Evolutionary conservation across 768 basidiomycete species (phyloP).

Genomic region (Pleurotus pulmonarius): DNA sequence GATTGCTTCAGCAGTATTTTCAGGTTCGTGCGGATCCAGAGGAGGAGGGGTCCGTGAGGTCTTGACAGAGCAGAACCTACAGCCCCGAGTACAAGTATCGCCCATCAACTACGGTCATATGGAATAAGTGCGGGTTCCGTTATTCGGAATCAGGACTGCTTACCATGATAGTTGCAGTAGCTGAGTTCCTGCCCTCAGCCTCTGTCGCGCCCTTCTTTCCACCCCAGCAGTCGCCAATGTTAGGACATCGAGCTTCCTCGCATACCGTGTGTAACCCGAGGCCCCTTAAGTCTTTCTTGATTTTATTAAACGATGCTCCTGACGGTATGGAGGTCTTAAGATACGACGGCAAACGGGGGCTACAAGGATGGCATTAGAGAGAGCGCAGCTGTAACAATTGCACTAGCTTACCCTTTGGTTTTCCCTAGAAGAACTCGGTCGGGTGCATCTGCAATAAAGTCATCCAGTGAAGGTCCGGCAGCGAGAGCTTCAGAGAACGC

Average conservation of each 20-base stretch:
- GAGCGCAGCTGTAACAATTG: background rate
- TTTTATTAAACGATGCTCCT: slow-evolving; percentile 82
- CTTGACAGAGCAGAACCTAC: slow-evolving; percentile 96
- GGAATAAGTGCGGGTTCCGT: background rate
- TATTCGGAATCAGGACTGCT: slow-evolving; percentile 11
- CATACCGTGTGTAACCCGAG: slow-evolving; percentile 94
- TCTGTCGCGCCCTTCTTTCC: slow-evolving; percentile 66
- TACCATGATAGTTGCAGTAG: slow-evolving; percentile 99
- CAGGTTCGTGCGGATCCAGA: slow-evolving; percentile 93
- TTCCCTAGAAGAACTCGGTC: slow-evolving; percentile 72
- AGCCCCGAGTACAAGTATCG: slow-evolving; percentile 97
- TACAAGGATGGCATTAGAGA: slow-evolving; percentile 21
- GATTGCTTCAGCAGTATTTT: slow-evolving; percentile 97
- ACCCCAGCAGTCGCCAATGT: slow-evolving; percentile 99
- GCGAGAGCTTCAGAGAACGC: slow-evolving; percentile 52
- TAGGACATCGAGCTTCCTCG: slow-evolving; percentile 97
- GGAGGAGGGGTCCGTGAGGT: slow-evolving; percentile 87
- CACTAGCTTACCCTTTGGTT: slow-evolving; percentile 51
- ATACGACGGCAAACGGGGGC: slow-evolving; percentile 82
- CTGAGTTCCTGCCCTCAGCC: slow-evolving; percentile 71
- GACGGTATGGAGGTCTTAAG: slow-evolving; percentile 92
- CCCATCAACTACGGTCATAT: slow-evolving; percentile 79
- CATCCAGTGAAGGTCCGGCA: slow-evolving; percentile 71
- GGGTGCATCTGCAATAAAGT: slow-evolving; percentile 66
- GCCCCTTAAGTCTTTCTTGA: slow-evolving; percentile 93